Evolutionary conservation across 2,329 filamentous ascomycete species (phyloP).

Genomic region (Aspergillus intermedius): DNA sequence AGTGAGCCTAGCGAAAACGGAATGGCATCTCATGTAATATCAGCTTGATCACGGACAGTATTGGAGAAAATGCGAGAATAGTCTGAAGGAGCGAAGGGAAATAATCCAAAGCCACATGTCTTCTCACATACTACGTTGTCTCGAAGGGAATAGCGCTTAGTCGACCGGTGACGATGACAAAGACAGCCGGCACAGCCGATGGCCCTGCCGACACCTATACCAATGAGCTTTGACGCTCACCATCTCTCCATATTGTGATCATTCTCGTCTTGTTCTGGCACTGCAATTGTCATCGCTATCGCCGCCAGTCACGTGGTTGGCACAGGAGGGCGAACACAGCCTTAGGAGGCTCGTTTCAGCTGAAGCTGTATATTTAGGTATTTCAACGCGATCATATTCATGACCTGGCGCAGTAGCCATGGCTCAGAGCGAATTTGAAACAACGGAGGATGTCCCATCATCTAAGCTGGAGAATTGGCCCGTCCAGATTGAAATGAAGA

Average conservation of each 20-base stretch:
- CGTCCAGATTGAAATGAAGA: not conserved
- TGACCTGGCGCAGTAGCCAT: conserved; percentile 16
- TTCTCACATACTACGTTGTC: too few relatives aligned
- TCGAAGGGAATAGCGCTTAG: not conserved
- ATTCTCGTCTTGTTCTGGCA: not conserved
- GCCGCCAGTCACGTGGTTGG: not conserved
- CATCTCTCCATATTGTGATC: not conserved
- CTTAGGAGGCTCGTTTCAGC: not conserved
- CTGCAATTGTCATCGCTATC: not conserved
- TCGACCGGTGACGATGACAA: not conserved
- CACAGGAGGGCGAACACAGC: not conserved
- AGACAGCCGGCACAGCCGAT: not conserved
- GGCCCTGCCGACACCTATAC: not conserved
- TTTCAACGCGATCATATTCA: conserved; percentile 9
- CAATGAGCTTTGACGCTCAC: not conserved
- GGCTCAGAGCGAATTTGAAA: conserved; percentile 11
- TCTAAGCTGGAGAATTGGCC: not conserved
- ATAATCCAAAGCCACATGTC: too few relatives aligned
- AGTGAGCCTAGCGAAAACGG: not conserved
- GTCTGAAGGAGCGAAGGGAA: not conserved
- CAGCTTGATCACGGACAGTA: not conserved
- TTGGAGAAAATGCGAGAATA: not conserved
- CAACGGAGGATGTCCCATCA: conserved; percentile 4
- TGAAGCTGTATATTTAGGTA: not conserved
- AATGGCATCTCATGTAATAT: not conserved